Base-by-base conservation (phyloP, 257 asterid species). In the Solanum dulcamara region DNA sequence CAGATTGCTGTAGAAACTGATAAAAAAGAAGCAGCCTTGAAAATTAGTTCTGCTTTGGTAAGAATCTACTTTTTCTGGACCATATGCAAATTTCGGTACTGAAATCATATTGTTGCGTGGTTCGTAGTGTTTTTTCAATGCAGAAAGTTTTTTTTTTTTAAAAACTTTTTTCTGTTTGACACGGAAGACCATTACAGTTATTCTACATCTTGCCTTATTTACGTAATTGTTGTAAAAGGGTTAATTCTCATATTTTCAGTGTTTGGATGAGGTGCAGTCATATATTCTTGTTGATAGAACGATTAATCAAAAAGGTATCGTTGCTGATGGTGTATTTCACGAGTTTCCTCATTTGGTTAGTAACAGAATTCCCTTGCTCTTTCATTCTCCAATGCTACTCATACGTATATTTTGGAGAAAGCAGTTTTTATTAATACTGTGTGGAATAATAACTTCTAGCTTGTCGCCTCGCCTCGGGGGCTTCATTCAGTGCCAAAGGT, bases 181-280 rank as follows among this genome's bases (percentile, higher is more conserved):
- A 79, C 18, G 83, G 20, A 79, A 28, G 44, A 79, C 83, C 62
- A 30, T 30, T 79, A 79, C 64, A 28, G 40, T 48, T 30, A 50
- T 79, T 48, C 83, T 79, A 48, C 38, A 26, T 79, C 28, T 18
- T 28, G 20, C 38, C 82, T 68, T 84, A 44, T 83, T 62, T 40
- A 48, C 40, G 17, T 87, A 55, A 35, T 53, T 26, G 59, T 80
- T 87, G 72, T 57, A 32, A 85, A 2, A 30, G 72, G 77, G 72
- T 62, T n/a, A 38, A 38, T 85, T 51, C 85, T 79, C 83, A 28
- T 42, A 22, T 87, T 33, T 84, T 89, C 92, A 96, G 99, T 88
- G 91, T 83, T 90, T 97, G 87, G 98, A 97, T 89, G 99, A 97
- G 91, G 97, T 97, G 89, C 99, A 97, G 81, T 92, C 99, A 17